Evolutionary conservation across 2,329 filamentous ascomycete species (phyloP).

Genomic region (Tolypocladium album): DNA sequence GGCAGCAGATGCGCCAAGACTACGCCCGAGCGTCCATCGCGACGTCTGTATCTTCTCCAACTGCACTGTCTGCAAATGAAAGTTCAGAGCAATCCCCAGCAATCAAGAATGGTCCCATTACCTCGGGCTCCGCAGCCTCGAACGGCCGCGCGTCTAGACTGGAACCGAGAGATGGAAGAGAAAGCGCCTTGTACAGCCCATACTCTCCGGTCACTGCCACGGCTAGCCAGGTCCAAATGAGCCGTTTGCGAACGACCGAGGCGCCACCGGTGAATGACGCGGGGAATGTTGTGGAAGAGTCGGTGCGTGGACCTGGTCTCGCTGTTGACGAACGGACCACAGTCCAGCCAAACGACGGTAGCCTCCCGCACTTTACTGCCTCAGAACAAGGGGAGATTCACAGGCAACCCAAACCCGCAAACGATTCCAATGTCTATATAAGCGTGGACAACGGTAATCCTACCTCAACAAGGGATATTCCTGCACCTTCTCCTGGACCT

Average conservation of each 20-base stretch:
- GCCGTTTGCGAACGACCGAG: neutral
- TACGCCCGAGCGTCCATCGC: conserved; percentile 40
- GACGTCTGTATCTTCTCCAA: conserved; percentile 24
- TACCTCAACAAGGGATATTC: neutral
- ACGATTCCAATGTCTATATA: neutral
- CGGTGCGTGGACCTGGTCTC: neutral
- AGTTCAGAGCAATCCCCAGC: neutral
- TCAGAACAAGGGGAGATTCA: neutral
- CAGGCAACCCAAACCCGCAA: neutral
- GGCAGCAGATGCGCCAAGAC: conserved; percentile 45
- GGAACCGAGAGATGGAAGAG: neutral
- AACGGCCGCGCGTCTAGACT: neutral
- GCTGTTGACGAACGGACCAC: neutral
- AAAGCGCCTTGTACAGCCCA: neutral
- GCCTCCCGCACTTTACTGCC: neutral
- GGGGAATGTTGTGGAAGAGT: neutral
- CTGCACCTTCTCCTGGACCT: neutral
- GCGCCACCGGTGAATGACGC: neutral
- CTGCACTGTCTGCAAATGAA: neutral
- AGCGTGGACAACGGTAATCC: neutral
- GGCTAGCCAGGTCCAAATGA: conserved; percentile 1
- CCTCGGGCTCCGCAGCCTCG: neutral
- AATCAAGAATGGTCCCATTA: neutral
- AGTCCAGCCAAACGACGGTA: neutral
- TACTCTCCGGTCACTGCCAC: neutral